phyloP scores from a whole-genome alignment of 2,329 filamentous ascomycete species.

The Sporothrix luriei region DNA sequence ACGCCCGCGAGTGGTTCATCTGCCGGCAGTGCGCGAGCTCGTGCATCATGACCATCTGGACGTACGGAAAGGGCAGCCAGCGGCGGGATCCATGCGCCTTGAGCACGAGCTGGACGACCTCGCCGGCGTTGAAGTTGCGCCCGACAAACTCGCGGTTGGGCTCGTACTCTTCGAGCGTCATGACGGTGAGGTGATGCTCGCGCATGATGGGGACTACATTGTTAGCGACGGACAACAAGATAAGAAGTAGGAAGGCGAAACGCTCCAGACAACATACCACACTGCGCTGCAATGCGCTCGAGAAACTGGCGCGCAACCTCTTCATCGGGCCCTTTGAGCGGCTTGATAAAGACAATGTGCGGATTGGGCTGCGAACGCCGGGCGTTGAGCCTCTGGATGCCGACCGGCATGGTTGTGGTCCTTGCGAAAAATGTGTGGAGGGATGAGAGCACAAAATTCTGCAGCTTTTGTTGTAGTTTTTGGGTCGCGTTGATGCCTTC shows the following conservation, averaged over 20 bases:
- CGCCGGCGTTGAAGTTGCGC: conserved; percentile 87
- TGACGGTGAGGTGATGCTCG: conserved; percentile 64
- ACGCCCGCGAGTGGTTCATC: conserved; percentile 83
- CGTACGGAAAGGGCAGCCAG: conserved; percentile 81
- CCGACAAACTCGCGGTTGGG: conserved; percentile 82
- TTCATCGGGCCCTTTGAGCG: conserved; percentile 66
- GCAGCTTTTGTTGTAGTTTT: background rate
- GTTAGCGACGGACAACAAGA: background rate
- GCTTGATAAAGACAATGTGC: conserved; percentile 83
- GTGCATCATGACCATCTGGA: conserved; percentile 96
- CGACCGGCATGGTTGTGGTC: conserved; percentile 66
- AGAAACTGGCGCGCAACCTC: conserved; percentile 68
- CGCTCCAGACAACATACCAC: conserved; percentile 50
- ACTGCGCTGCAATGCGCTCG: conserved; percentile 78
- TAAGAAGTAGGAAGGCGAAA: background rate
- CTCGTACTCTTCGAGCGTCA: conserved; percentile 77
- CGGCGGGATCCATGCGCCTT: conserved; percentile 63
- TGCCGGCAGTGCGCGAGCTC: conserved; percentile 86
- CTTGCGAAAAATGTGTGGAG: background rate
- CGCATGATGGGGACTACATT: conserved; percentile 67
- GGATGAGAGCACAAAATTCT: background rate
- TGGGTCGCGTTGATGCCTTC: background rate
- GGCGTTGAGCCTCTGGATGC: conserved; percentile 77
- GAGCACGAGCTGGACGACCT: conserved; percentile 82
- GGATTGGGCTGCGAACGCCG: conserved; percentile 73